Evolutionary conservation across 2,329 filamentous ascomycete genomes (phyloP), one percentile per base, ranked within the genome.

Genomic region (Lecanicillium sp.): DNA sequence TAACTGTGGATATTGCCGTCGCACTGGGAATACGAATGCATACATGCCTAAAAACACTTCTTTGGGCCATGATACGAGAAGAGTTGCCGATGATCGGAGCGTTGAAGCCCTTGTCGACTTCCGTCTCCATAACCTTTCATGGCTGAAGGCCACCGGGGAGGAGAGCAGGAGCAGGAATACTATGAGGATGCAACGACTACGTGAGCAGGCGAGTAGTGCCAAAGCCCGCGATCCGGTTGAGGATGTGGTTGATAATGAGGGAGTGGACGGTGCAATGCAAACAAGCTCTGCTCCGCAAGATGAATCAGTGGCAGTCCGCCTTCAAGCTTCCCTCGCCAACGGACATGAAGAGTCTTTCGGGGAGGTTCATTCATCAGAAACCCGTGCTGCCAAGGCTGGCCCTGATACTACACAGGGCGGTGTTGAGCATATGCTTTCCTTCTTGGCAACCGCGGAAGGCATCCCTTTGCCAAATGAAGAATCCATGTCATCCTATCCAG

Each of bases 41-140:
- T 95, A 95, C 52, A 78, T 84, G 37, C 92, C 92, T 0, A 92
- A 86, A 51, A 86, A 83, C 41, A 95, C 88, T 1, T 68, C 90
- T 2, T 73, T 96, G 3, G 92, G 92, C 0, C 88, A 95, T 51
- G 88, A 96, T 49, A 98, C 92, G 0, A 84, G 80, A 38, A 83
- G 84, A 25, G 80, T 96, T 35, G 90, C 92, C 3, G 92, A 98
- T 60, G 83, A 85, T 37, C 80, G 92, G 43, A 95, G 89, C 52
- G 79, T 95, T 5, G 90, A 96, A 58, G 82, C 80, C 17, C 71
- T 96, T 16, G 87, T 96, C 8, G 88, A 96, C 55, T 95, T 95
- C 59, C 80, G 85, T 18, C 71, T 85, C 29, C 90, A 94, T 38
- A 98, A 98, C 56, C 67, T 94, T 18, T 75, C 73, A 30, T 95